Evolutionary conservation across 1,139 yeast genomes (phyloP).

Genomic region (Debaryomyces fabryi): DNA sequence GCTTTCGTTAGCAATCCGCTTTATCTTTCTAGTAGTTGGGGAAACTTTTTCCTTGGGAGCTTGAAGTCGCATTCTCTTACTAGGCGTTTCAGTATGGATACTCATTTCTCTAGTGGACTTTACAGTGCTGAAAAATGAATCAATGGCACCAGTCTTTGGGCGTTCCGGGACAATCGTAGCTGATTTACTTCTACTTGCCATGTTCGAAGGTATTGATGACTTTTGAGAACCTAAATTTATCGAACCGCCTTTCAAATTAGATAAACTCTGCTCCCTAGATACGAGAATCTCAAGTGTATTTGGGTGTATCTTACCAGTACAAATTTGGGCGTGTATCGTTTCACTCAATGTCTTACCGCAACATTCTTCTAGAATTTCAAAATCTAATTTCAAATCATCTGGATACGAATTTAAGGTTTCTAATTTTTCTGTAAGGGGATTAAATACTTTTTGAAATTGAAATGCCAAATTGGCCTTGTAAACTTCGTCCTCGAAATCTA

Average conservation of each 20-base stretch:
- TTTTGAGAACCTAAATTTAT: conserved; percentile 14
- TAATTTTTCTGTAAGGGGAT: conserved; percentile 55
- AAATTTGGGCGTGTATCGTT: conserved; percentile 55
- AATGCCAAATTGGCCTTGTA: conserved; percentile 77
- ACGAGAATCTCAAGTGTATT: conserved; percentile 51
- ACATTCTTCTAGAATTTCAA: conserved; percentile 52
- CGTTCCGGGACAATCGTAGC: not conserved
- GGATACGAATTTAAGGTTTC: conserved; percentile 65
- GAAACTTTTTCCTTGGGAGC: conserved; percentile 12
- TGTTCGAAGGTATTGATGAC: not conserved
- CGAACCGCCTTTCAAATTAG: conserved; percentile 28
- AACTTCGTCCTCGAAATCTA: conserved; percentile 60
- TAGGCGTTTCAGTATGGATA: not conserved
- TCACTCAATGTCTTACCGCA: conserved; percentile 61
- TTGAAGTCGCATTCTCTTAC: conserved; percentile 1
- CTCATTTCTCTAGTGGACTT: not conserved
- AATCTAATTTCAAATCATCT: conserved; percentile 29
- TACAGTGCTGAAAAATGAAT: conserved; percentile 15
- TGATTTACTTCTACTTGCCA: conserved; percentile 6
- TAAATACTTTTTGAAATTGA: conserved; percentile 81
- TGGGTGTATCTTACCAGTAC: conserved; percentile 72
- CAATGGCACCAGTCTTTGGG: conserved; percentile 9
- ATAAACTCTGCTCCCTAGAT: conserved; percentile 47
- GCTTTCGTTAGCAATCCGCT: conserved; percentile 16
- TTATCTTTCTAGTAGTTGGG: conserved; percentile 32